Evolutionary conservation across 176 grass and related monocot species (phyloP), one percentile per base, ranked within the genome.

Genomic region (Rhynchospora breviuscula): DNA sequence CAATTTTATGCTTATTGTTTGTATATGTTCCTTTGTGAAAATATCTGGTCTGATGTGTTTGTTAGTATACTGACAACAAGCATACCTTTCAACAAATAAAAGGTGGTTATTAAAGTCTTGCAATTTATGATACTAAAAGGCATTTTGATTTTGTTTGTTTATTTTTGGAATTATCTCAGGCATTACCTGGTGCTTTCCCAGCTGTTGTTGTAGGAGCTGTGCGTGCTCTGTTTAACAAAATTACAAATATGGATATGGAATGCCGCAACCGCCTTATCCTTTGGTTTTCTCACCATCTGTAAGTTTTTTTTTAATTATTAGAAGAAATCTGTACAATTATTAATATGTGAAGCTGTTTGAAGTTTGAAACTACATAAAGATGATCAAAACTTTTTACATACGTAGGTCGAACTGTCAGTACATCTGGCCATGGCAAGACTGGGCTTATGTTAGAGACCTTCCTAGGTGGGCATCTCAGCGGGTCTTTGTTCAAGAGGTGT

Each of bases 211-310:
- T 92, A 72, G 96, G 93, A 78, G 96, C 96, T 19, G 96, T 99
- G 40, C 92, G 92, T 91, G 91, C 96, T 85, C 93, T 99, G 79
- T 99, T 99, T 86, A 88, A 99, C 65, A 93, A 88, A 93, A 99
- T 99, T 70, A 88, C 84, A 81, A 92, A 89, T 86, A 88, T 99
- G 88, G 96, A 99, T 80, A 99, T 87, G 85, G 96, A 99, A 53
- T 99, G 96, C 77, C 90, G 93, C 22, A 95, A 85, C 68, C 92
- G 96, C 82, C 93, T 99, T 81, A 99, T 99, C 64, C 85, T 99
- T 85, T 99, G 96, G 96, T 99, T 99, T 91, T 95, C 96, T 86
- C 96, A 95, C 74, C 96, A 99, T 81, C 85, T 99, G 96, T 99
- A 93, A 87, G 96, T 90, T 87, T 19, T 45, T 19, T 45, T 35